A percentile compares a stretch with the other conserved stretches of the same genome.
These are phyloP conservation scores for Annulohypoxylon stygium DNA, from an alignment of 495 filamentous ascomycete species.

Conservation along the genomic window DNA sequence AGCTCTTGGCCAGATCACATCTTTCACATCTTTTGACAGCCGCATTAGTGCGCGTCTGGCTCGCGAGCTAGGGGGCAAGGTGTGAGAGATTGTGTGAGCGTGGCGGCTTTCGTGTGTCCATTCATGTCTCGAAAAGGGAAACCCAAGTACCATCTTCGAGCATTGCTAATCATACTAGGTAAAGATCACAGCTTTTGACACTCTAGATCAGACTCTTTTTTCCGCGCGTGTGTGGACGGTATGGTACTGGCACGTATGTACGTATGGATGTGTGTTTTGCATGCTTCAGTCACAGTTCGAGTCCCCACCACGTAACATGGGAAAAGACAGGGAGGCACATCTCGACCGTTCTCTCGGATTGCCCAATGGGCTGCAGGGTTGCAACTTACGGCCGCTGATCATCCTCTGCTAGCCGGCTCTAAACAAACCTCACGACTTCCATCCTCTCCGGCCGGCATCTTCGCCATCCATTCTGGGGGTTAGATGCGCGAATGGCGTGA, in stretches of 20 bases:
- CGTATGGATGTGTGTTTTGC: background rate
- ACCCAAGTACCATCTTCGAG: constrained; percentile 12
- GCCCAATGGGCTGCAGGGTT: constrained; percentile 30
- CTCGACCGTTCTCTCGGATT: constrained; percentile 38
- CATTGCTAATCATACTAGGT: background rate
- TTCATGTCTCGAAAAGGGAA: constrained; percentile 35
- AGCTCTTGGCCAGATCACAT: constrained; percentile 49
- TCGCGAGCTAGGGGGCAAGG: background rate
- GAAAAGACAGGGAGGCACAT: constrained; percentile 7
- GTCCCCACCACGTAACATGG: constrained; percentile 29
- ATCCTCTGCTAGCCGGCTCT: constrained; percentile 42
- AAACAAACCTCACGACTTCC: constrained; percentile 13
- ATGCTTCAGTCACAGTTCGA: constrained; percentile 12
- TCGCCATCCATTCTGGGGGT: constrained; percentile 24
- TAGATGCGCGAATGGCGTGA: constrained; percentile 24
- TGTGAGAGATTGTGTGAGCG: background rate
- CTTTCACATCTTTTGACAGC: constrained; percentile 44
- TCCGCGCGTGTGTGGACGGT: background rate
- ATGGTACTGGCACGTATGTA: background rate
- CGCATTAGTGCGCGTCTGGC: constrained; percentile 41
- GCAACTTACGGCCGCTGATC: constrained; percentile 29
- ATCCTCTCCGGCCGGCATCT: constrained; percentile 27
- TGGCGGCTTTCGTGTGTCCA: constrained; percentile 7
- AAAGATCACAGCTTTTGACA: constrained; percentile 27
- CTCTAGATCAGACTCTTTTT: constrained; percentile 27